Evolutionary conservation across 768 basidiomycete genomes (phyloP), one percentile per base, ranked within the genome.

Genomic region (Lactifluus subvellereus): DNA sequence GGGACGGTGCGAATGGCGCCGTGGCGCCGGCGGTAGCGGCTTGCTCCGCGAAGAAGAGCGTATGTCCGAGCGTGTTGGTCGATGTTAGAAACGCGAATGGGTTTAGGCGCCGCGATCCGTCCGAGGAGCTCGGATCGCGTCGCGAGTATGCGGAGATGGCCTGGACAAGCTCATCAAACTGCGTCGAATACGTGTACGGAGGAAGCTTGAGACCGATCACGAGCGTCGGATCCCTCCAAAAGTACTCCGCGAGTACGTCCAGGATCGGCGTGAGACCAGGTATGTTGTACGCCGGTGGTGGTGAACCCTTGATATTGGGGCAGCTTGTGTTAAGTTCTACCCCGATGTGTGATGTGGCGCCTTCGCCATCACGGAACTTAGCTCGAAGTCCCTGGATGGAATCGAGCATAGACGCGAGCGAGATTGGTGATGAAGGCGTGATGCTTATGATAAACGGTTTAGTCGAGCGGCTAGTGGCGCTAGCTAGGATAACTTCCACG

Each of bases 311-410:
- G 67, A 93, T 88, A 71, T 94, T 94, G 4, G 92, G 92, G 67
- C 92, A 94, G 45, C 86, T 88, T 0, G 89, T 85, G 72, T 94
- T 94, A 70, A 94, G 77, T 73, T 94, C 92, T 68, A 92, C 74
- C 14, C 82, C 91, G 63, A 94, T 76, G 66, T 77, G 67, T n/a
- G 71, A 71, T 1, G 65, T 54, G 69, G 65, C 77, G 72, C 58
- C 70, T 66, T 47, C 30, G 6, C 33, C 0, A 58, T 70, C 71
- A 40, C 66, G 65, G 33, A 75, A 62, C 57, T 71, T 68, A 1
- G 49, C 38, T n/a, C 89, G 84, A 11, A 91, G 77, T 2, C 57
- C 69, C 69, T 86, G 87, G 69, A 94, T 80, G n/a, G 77, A 69
- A 37, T 72, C 70, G 48, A 93, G 72, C 83, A 90, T 85, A 27